Evolutionary conservation across 441 rosid species (phyloP), one percentile per base, ranked within the genome.

Genomic region (Arabidopsis lyrata): DNA sequence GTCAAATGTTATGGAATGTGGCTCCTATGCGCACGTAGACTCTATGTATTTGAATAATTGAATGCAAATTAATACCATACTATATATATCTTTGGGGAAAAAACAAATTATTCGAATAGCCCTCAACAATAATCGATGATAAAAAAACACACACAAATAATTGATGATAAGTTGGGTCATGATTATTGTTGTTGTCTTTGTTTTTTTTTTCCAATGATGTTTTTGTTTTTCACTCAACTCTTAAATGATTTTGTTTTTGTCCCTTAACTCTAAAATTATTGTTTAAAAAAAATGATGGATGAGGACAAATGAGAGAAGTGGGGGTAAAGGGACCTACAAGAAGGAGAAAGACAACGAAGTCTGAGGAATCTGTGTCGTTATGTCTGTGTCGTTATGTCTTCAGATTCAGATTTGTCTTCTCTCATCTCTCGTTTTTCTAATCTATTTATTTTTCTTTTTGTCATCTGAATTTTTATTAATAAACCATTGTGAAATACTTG

Each of bases 341-440:
- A 58, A 64, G 68, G 68, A 58, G 68, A 54, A 77, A 71, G 80
- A 77, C 80, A 70, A 77, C 57, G 54, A 65, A 77, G 76, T 70
- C 72, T 77, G 76, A 77, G 76, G 80, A 77, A 77, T 77, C 80
- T 77, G 72, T 70, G 80, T 77, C 76, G 80, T 70, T 64, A 76
- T 77, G 76, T 71, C 80, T 70, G 72, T 70, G 80, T 77, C 76
- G 80, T 70, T 64, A 76, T 77, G 76, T 71, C 80, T 70, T 77
- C 76, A 70, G 72, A 57, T 70, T 77, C 80, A 77, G 72, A 70
- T 70, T 36, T 2, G 6, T 13, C 36, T 32, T 2, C 56, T 18
- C 27, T 24, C 27, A 24, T 66, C 3, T 66, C 8, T 6, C 2
- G 5, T 42, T 16, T 15, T 24, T 24, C 27, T 24, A 24, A 24